These are phyloP conservation scores for Penicillium cosmopolitanum DNA, from an alignment of 495 filamentous ascomycete species.

Conservation along the genomic window DNA sequence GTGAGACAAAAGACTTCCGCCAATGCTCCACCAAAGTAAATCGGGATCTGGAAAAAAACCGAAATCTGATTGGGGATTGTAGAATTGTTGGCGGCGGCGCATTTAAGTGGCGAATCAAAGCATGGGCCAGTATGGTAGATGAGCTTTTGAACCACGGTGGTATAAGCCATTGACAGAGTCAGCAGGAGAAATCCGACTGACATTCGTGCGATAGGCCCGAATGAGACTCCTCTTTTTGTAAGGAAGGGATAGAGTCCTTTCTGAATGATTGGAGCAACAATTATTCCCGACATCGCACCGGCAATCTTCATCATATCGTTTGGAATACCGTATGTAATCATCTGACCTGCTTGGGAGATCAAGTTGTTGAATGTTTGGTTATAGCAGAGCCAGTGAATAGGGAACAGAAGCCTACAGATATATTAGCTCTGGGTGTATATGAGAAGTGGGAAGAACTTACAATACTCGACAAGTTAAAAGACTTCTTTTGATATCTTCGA, in stretches of 20 bases:
- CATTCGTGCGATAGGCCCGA: slow-evolving; percentile 56
- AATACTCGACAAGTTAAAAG: slow-evolving; percentile 42
- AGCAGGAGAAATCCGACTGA: slow-evolving; percentile 49
- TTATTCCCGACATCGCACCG: slow-evolving; percentile 33
- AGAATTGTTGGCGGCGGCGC: slow-evolving; percentile 23
- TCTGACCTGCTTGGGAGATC: slow-evolving; percentile 58
- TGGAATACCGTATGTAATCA: slow-evolving; percentile 41
- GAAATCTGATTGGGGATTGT: slow-evolving; percentile 44
- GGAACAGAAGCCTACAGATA: slow-evolving; percentile 22
- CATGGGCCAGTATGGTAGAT: slow-evolving; percentile 48
- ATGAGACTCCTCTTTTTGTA: slow-evolving; percentile 36
- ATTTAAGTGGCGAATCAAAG: slow-evolving; percentile 50
- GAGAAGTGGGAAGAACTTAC: slow-evolving; percentile 28
- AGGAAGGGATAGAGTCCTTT: slow-evolving; percentile 50
- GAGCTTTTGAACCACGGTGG: slow-evolving; percentile 48
- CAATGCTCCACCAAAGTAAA: slow-evolving; percentile 59
- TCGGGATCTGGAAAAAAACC: slow-evolving; percentile 57
- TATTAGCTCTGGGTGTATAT: neutral
- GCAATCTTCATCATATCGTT: slow-evolving; percentile 19
- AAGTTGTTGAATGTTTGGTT: slow-evolving; percentile 50
- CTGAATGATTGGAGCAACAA: slow-evolving; percentile 53
- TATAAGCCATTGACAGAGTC: slow-evolving; percentile 51
- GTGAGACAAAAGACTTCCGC: slow-evolving; percentile 63
- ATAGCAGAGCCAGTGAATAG: slow-evolving; percentile 33
- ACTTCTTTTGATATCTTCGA: slow-evolving; percentile 48